Evolutionary conservation across 1,284 basidiomycete species (phyloP), one percentile per base, ranked within the genome.

Genomic region (Cryptococcus sp.): DNA sequence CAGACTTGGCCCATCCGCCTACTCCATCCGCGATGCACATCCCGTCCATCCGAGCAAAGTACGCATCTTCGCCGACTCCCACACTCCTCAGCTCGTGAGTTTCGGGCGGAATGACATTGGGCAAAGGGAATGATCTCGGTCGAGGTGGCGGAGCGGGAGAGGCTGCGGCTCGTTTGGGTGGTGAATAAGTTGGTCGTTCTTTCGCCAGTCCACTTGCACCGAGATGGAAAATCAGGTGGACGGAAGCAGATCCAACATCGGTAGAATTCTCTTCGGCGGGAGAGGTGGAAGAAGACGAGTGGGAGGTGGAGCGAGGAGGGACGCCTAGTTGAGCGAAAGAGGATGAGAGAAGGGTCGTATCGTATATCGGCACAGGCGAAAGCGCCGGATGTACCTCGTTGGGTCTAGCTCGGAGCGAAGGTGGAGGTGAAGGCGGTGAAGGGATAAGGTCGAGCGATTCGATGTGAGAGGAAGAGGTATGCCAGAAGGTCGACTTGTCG

Each of bases 21-120:
- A 75, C 73, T 2, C 73, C 73, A 51, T 75, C 73, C 1, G 69
- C 69, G n/a, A 75, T 65, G 26, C 73, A 73, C 41, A 75, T 61
- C 2, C 69, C 65, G 44, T 69, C 65, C 6, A 58, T 40, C 1
- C 67, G 58, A 3, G 70, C 57, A 40, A 73, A 74, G 54, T 72
- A 75, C 2, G 72, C 68, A 53, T 75, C 73, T 60, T 75, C 73
- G 21, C 73, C 73, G 2, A 74, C 65, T 0, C 56, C 54, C 4
- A 54, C 54, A 0, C 60, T 61, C 1, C 52, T 48, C 16, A 68
- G 47, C 0, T 45, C 18, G 4, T 48, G 9, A 7, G 33, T 34
- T 0, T 53, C 46, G 1, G 69, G 69, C 11, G 63, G 46, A 0
- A 56, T 57, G 1, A 69, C 52, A 2, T 65, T 54, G 11, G 60